These are phyloP conservation scores for Backusella morwellensis DNA, from an alignment of 192 early-diverging fungal species.

Conservation along the genomic window DNA sequence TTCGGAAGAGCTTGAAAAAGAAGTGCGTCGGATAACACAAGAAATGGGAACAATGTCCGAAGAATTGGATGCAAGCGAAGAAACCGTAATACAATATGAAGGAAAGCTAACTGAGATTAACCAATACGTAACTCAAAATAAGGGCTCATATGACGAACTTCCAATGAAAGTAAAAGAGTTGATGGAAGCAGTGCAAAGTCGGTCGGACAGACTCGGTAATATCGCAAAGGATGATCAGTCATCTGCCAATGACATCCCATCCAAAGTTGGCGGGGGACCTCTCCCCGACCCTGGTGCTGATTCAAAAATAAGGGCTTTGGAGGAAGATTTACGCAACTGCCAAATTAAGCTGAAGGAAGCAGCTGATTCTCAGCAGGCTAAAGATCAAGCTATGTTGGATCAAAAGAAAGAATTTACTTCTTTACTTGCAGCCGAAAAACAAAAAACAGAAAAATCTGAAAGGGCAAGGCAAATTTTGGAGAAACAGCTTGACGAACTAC, in stretches of 20 bases:
- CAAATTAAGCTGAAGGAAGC: slow-evolving; percentile 4
- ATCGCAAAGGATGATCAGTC: slow-evolving; percentile 4
- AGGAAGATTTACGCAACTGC: neutral
- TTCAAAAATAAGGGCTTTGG: neutral
- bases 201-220: neutral
- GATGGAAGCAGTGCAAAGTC: neutral
- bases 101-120: slow-evolving; percentile 4
- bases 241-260: slow-evolving; percentile 8
- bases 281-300: neutral
- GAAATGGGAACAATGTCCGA: slow-evolving; percentile 8
- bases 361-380: neutral
- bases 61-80: slow-evolving; percentile 16
- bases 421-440: neutral
- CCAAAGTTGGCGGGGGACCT: neutral
- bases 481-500: slow-evolving; percentile 45
- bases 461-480: slow-evolving; percentile 41
- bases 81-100: neutral
- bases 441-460: slow-evolving; percentile 15
- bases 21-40: slow-evolving; percentile 8
- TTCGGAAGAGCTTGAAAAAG: slow-evolving; percentile 11
- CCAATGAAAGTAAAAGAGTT: slow-evolving; percentile 4
- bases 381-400: neutral
- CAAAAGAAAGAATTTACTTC: slow-evolving; percentile 3
- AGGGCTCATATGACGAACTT: slow-evolving; percentile 1
- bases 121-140: neutral